phyloP scores from a whole-genome alignment of 306 rosid species.

The Prunus salicina region DNA sequence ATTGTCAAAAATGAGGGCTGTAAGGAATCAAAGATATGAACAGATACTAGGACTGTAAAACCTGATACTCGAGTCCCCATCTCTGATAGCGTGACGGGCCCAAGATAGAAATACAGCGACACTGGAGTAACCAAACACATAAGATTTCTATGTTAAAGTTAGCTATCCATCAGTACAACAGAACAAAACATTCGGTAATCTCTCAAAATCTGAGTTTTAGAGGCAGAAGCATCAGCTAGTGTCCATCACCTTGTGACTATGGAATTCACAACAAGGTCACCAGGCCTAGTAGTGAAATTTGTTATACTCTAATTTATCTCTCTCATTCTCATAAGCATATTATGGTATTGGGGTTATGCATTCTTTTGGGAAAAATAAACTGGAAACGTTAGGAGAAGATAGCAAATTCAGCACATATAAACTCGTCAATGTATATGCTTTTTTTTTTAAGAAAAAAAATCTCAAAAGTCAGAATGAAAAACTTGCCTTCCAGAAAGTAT shows the following conservation, averaged over 20 bases:
- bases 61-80: slow-evolving; percentile 44
- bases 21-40: neutral
- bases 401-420: neutral
- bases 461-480: neutral
- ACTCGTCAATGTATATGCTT: neutral
- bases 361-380: neutral
- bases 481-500: slow-evolving; percentile 97
- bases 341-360: neutral
- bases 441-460: neutral
- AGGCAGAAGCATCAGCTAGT: neutral
- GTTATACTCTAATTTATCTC: neutral
- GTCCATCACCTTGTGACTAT: neutral
- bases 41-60: slow-evolving; percentile 13
- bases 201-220: neutral
- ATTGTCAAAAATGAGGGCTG: neutral
- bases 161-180: neutral
- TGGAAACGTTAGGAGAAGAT: neutral
- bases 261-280: neutral
- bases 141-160: neutral
- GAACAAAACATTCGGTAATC: neutral
- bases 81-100: slow-evolving; percentile 52
- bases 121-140: slow-evolving; percentile 34
- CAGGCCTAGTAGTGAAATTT: neutral
- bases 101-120: slow-evolving; percentile 85
- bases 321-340: neutral